Evolutionary conservation across 2,329 filamentous ascomycete genomes (phyloP).

Genomic region (Talaromyces sp.): DNA sequence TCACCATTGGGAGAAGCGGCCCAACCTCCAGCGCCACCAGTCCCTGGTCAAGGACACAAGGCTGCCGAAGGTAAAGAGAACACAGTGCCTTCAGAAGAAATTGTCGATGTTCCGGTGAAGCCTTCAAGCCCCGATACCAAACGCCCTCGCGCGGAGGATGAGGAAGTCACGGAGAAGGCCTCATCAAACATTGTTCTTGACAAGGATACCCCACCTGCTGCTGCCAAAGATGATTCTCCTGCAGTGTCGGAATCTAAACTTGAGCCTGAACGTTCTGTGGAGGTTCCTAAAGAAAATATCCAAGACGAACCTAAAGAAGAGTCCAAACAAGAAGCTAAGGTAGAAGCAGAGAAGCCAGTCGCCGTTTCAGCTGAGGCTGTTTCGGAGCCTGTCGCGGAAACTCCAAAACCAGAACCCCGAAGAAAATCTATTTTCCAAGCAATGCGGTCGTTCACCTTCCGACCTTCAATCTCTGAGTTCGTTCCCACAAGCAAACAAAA

Average conservation of each 20-base stretch:
- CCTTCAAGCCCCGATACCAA: slow-evolving; percentile 7
- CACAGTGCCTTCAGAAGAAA: slow-evolving; percentile 26
- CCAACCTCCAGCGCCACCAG: slow-evolving; percentile 22
- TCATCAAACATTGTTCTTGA: background rate
- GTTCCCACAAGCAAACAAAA: slow-evolving; percentile 15
- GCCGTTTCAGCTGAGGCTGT: slow-evolving; percentile 4
- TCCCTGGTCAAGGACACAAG: slow-evolving; percentile 19
- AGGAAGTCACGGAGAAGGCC: slow-evolving; percentile 19
- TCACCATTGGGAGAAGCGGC: slow-evolving; percentile 28
- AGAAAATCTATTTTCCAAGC: slow-evolving; percentile 61
- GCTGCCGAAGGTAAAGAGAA: slow-evolving; percentile 34
- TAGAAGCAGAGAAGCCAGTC: slow-evolving; percentile 8
- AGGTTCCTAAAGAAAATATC: slow-evolving; percentile 7
- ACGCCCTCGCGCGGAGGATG: slow-evolving; percentile 13
- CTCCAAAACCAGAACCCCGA: slow-evolving; percentile 19
- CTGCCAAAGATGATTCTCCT: slow-evolving; percentile 6
- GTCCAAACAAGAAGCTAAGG: background rate
- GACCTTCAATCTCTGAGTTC: slow-evolving; percentile 27
- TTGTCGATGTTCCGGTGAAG: slow-evolving; percentile 27
- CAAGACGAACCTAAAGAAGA: slow-evolving; percentile 2
- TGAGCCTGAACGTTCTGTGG: slow-evolving; percentile 6
- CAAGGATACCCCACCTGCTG: background rate
- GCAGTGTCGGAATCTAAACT: background rate
- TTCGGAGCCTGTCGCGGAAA: slow-evolving; percentile 16
- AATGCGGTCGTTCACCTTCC: slow-evolving; percentile 60